These are phyloP conservation scores for Metschnikowia aberdeeniae DNA, from an alignment of 805 yeast species.

Conservation along the genomic window DNA sequence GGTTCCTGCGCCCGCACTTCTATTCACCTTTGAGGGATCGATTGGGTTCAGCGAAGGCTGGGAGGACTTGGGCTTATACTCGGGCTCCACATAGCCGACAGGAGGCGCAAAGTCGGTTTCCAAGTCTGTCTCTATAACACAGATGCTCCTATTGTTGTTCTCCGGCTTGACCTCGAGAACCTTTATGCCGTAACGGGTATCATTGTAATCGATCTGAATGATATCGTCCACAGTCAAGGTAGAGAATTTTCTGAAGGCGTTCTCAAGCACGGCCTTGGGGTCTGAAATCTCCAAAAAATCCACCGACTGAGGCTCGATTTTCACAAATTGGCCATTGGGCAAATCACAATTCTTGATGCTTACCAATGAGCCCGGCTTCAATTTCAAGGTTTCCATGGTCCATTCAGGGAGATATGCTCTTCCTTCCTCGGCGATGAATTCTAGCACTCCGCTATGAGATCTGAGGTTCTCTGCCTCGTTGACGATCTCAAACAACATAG, in stretches of 20 bases:
- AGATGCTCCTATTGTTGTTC: conserved; percentile 58
- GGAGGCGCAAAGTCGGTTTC: conserved; percentile 99
- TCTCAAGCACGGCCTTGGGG: conserved; percentile 95
- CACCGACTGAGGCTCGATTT: conserved; percentile 91
- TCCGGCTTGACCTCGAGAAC: conserved; percentile 88
- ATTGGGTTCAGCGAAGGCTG: conserved; percentile 32
- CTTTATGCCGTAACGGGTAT: conserved; percentile 69
- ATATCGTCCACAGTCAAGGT: conserved; percentile 82
- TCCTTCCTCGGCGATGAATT: conserved; percentile 97
- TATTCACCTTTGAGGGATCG: conserved; percentile 31
- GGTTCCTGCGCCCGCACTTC: conserved; percentile 51
- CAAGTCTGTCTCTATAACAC: conserved; percentile 94
- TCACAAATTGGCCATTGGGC: conserved; percentile 83
- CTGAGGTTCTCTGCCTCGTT: conserved; percentile 56
- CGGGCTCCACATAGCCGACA: conserved; percentile 95
- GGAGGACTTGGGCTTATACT: conserved; percentile 43
- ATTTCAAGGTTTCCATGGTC: conserved; percentile 80
- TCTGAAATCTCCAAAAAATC: conserved; percentile 91
- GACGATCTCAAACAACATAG: conserved; percentile 84
- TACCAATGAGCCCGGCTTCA: conserved; percentile 77
- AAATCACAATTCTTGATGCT: conserved; percentile 73
- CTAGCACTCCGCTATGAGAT: conserved; percentile 93
- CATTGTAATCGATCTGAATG: conserved; percentile 81
- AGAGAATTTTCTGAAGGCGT: conserved; percentile 83
- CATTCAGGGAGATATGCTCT: conserved; percentile 91